A percentile compares a stretch with the other conserved stretches of the same genome.
These are phyloP conservation scores for Globisporangium canariense DNA, from an alignment of 352 stramenopile species.

Conservation along the genomic window DNA sequence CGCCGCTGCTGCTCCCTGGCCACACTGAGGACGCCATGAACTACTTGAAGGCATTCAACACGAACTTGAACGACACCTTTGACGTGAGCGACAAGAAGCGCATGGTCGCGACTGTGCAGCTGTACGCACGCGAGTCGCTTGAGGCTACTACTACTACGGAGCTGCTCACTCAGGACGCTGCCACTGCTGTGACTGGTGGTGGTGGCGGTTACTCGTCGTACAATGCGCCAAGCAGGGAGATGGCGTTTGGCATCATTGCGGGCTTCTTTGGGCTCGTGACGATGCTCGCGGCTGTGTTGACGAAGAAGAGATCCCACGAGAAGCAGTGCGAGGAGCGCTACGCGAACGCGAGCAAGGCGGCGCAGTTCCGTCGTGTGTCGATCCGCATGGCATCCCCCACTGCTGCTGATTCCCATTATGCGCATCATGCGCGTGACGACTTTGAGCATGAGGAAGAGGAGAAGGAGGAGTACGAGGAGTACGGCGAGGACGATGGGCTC, in stretches of 20 bases:
- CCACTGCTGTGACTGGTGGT: not conserved
- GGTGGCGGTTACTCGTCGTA: slow-evolving; percentile 17
- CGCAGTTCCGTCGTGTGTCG: slow-evolving; percentile 72
- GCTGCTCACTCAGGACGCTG: not conserved
- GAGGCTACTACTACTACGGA: not conserved
- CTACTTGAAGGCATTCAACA: slow-evolving; percentile 12
- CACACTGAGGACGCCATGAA: slow-evolving; percentile 9
- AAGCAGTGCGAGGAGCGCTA: slow-evolving; percentile 45
- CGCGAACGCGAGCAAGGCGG: slow-evolving; percentile 51
- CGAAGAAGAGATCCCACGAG: slow-evolving; percentile 64
- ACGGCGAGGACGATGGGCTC: slow-evolving; percentile 57
- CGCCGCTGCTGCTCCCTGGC: slow-evolving; percentile 5
- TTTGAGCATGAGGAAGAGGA: slow-evolving; percentile 34
- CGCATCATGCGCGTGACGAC: slow-evolving; percentile 3
- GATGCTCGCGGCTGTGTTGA: slow-evolving; percentile 59
- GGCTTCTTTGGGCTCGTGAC: slow-evolving; percentile 47
- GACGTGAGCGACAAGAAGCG: slow-evolving; percentile 8
- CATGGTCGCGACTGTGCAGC: slow-evolving; percentile 12
- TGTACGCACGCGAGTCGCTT: slow-evolving; percentile 1
- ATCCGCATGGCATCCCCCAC: slow-evolving; percentile 48
- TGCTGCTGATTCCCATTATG: not conserved
- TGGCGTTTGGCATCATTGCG: slow-evolving; percentile 56
- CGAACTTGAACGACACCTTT: slow-evolving; percentile 11
- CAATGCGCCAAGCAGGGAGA: slow-evolving; percentile 58
- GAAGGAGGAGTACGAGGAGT: slow-evolving; percentile 40